These are phyloP conservation scores for Nitzschia sp. DNA, from an alignment of 108 stramenopile species.

Conservation along the genomic window DNA sequence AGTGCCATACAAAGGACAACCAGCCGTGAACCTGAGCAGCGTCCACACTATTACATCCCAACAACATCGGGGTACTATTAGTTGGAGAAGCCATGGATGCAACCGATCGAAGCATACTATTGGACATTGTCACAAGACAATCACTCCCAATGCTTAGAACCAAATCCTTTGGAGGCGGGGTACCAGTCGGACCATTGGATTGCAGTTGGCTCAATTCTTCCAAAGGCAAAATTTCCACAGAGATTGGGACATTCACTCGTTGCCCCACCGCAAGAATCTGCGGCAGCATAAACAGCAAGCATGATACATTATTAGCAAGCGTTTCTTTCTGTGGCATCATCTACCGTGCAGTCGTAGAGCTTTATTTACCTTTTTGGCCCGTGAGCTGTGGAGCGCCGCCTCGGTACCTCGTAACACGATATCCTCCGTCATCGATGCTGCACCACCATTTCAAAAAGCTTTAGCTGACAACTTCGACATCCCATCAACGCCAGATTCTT, in stretches of 20 bases:
- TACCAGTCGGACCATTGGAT: not conserved
- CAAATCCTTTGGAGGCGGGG: conserved; percentile 14
- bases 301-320: too few relatives aligned
- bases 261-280: conserved; percentile 4
- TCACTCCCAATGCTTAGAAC: conserved; percentile 7
- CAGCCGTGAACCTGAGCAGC: conserved; percentile 42
- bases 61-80: too few relatives aligned
- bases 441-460: too few relatives aligned
- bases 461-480: too few relatives aligned
- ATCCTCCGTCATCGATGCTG: not conserved
- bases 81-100: conserved; percentile 24
- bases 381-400: not conserved
- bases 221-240: not conserved
- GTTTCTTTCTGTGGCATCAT: too few relatives aligned
- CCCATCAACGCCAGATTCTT: too few relatives aligned
- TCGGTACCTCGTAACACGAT: not conserved
- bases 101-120: conserved; percentile 32
- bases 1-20: conserved; percentile 40
- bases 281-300: too few relatives aligned
- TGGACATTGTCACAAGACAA: conserved; percentile 10
- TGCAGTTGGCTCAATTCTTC: not conserved
- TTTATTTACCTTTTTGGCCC: not conserved
- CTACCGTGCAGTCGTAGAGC: too few relatives aligned
- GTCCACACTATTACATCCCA: conserved; percentile 26
- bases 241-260: not conserved